Evolutionary conservation across 345 rosid genomes (phyloP).

Genomic region (Citrus sinensis): DNA sequence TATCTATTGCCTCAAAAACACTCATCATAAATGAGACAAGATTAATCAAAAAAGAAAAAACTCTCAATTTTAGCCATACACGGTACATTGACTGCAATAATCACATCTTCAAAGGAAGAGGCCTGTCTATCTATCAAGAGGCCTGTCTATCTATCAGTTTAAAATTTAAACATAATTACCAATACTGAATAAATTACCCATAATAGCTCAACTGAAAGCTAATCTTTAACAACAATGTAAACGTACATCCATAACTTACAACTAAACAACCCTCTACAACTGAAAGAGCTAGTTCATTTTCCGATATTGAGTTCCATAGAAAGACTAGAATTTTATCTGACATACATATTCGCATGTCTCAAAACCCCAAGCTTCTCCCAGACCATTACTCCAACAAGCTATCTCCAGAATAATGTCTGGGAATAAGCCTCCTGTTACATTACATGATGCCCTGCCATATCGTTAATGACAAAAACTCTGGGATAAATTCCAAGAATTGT

Average conservation of each 20-base stretch:
- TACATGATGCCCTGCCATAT: neutral
- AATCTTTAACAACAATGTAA: neutral
- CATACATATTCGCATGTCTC: neutral
- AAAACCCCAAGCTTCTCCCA: neutral
- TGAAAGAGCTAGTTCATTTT: neutral
- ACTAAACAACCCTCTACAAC: neutral
- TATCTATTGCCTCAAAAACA: neutral
- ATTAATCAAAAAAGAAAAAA: neutral
- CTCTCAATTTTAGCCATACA: neutral
- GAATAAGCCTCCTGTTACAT: neutral
- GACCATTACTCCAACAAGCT: neutral
- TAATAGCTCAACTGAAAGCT: neutral
- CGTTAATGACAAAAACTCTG: neutral
- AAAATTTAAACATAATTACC: neutral
- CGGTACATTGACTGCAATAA: neutral
- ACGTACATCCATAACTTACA: neutral
- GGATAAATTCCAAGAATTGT: neutral
- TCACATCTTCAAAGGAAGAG: neutral
- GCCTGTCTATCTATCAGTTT: neutral
- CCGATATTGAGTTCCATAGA: neutral
- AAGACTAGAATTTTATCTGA: neutral
- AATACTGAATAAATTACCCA: neutral
- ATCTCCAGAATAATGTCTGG: conserved; percentile 2
- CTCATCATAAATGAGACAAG: neutral
- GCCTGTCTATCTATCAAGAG: neutral